These are phyloP conservation scores for Penicillium sp. DNA, from an alignment of 2,329 filamentous ascomycete species.

Conservation along the genomic window DNA sequence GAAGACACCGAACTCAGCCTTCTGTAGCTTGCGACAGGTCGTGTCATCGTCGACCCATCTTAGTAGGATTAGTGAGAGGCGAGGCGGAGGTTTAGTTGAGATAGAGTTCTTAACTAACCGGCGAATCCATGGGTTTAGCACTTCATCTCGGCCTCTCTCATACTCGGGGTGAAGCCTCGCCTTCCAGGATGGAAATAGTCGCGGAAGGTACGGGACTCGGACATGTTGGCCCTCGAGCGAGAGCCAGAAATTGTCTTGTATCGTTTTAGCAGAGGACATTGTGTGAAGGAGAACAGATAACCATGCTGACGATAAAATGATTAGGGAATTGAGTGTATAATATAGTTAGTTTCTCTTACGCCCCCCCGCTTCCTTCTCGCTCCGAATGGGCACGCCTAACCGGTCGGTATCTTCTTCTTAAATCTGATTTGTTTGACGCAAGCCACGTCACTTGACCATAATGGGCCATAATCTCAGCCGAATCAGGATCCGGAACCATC, in stretches of 20 bases:
- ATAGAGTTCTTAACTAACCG: not conserved
- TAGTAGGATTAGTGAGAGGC: not conserved
- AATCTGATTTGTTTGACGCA: no score
- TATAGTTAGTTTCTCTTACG: no score
- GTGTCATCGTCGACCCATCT: slow-evolving; percentile 4
- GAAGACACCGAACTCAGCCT: slow-evolving; percentile 17
- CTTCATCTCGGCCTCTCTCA: slow-evolving; percentile 14
- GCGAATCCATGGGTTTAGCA: slow-evolving; percentile 18
- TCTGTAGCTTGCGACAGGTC: slow-evolving; percentile 10
- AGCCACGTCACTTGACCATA: no score
- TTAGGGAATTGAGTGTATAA: no score
- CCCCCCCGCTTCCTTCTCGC: no score
- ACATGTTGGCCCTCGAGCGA: not conserved
- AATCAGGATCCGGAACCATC: no score
- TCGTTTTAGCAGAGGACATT: not conserved
- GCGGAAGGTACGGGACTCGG: not conserved
- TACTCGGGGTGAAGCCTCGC: slow-evolving; percentile 13
- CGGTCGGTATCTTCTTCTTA: no score
- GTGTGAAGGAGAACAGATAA: not conserved
- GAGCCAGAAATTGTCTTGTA: not conserved
- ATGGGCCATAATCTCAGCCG: no score
- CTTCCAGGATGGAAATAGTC: slow-evolving; percentile 15
- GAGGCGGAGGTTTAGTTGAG: not conserved
- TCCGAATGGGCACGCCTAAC: no score
- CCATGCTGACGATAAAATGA: not conserved